Evolutionary conservation across 1,284 basidiomycete species (phyloP).

Genomic region (Sparassis latifolia): DNA sequence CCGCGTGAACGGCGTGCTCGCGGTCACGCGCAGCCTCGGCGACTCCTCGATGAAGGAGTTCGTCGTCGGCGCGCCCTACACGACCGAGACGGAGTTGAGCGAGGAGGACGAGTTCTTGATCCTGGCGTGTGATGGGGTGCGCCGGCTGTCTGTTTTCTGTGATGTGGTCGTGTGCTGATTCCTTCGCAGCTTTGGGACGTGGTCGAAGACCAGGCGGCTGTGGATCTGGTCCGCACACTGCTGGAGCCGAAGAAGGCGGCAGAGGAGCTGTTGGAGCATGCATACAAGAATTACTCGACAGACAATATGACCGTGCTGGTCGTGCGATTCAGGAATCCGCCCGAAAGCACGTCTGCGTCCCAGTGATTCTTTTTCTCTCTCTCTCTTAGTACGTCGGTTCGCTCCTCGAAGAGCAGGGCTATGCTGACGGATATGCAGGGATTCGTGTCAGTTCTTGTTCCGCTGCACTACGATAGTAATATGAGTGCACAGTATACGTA

Average conservation of each 20-base stretch:
- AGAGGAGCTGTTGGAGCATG: conserved; percentile 75
- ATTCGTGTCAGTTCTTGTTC: too few relatives aligned
- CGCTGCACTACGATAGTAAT: too few relatives aligned
- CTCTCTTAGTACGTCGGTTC: too few relatives aligned
- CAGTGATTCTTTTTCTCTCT: neutral
- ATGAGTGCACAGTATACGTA: too few relatives aligned
- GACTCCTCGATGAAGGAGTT: conserved; percentile 99
- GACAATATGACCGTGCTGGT: conserved; percentile 87
- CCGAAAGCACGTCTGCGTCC: conserved; percentile 10
- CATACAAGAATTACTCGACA: conserved; percentile 81
- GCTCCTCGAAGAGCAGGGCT: too few relatives aligned
- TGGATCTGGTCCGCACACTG: conserved; percentile 75
- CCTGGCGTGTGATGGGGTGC: conserved; percentile 94
- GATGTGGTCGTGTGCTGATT: neutral
- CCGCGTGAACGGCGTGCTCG: conserved; percentile 94
- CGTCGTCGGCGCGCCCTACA: conserved; percentile 96
- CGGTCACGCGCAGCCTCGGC: conserved; percentile 93
- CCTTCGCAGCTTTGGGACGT: conserved; percentile 94
- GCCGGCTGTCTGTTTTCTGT: conserved; percentile 26
- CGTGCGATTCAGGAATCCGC: conserved; percentile 58
- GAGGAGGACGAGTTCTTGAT: conserved; percentile 94
- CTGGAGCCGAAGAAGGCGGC: conserved; percentile 83
- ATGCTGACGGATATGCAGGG: too few relatives aligned
- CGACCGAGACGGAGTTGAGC: conserved; percentile 90
- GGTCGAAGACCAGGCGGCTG: conserved; percentile 85